These are phyloP conservation scores for Xylaria arbuscula DNA, from an alignment of 2,329 filamentous ascomycete species.

Conservation along the genomic window DNA sequence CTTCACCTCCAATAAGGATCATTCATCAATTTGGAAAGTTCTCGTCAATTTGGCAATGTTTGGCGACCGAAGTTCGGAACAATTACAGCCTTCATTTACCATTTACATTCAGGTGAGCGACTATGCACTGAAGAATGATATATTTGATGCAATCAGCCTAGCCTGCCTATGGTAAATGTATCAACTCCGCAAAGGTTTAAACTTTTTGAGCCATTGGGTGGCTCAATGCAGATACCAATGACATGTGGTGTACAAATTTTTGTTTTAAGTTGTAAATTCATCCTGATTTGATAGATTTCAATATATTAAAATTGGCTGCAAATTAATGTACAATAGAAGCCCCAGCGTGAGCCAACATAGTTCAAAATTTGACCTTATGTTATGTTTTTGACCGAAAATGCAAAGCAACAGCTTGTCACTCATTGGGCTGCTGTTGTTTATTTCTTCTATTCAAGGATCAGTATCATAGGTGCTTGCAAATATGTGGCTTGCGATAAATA, in stretches of 20 bases:
- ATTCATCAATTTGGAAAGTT: not conserved
- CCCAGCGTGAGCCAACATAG: not conserved
- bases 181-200: too few relatives aligned
- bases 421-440: not conserved
- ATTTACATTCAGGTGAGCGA: not conserved
- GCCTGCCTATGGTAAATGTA: too few relatives aligned
- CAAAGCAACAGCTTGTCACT: not conserved
- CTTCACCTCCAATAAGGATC: not conserved
- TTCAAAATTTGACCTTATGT: too few relatives aligned
- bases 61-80: too few relatives aligned
- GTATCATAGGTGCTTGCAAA: not conserved
- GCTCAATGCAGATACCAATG: too few relatives aligned
- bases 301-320: too few relatives aligned
- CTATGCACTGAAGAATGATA: not conserved
- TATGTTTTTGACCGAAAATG: not conserved
- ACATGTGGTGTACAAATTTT: too few relatives aligned
- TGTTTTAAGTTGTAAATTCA: too few relatives aligned
- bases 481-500: not conserved
- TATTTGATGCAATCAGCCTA: too few relatives aligned
- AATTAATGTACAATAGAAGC: not conserved
- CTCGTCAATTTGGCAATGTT: not conserved
- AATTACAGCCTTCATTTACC: not conserved
- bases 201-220: too few relatives aligned
- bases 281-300: too few relatives aligned
- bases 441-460: conserved; percentile 24